Base-by-base conservation (phyloP, 306 rosid species). In the Cucurbita moschata region DNA sequence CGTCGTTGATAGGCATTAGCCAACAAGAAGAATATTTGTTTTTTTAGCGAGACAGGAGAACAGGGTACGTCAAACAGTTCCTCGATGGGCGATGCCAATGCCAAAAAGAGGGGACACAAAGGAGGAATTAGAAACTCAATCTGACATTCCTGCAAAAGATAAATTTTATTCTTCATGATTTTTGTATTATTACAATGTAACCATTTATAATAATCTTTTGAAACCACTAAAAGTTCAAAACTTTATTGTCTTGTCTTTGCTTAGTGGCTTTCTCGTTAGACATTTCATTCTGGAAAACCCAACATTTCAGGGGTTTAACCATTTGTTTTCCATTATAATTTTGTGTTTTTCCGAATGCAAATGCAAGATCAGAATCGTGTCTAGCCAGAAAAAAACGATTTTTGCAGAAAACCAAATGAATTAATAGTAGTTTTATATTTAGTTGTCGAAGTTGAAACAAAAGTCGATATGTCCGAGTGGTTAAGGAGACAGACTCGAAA, bases 401-500 rank as follows among this genome's bases (percentile, higher is more conserved):
- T 26, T 26, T 26, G 30, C 30, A 26, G 2, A 26, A 26, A 26
- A 26, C 30, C n/a, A 49, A 49, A 49, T 49, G 6, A 49, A 1
- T 0, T 49, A 49, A 13, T 13, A 12, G 0, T 13, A 12, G 1
- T 4, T 49, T 49, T 13, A 4, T 49, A 49, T 4, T 49, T 10
- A 10, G 5, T 46, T 10, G 3, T 46, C 4, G 10, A 2, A 0
- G 1, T 2, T 0, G 0, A 3, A 1, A 0, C 51, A 50, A 52
- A 16, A 0, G 56, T 52, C 71, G 52, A 64, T 64, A 64, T 64
- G 71, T 64, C 71, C 71, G 71, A 64, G 71, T 64, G 71, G 71
- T 64, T 64, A 64, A 64, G 71, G 71, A 64, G 71, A 64, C 51
- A 42, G 71, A 64, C 71, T 64, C 71, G 71, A 64, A 64, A 64